These are phyloP conservation scores for Capronia epimyces DNA, from an alignment of 2,329 filamentous ascomycete species.

Conservation along the genomic window DNA sequence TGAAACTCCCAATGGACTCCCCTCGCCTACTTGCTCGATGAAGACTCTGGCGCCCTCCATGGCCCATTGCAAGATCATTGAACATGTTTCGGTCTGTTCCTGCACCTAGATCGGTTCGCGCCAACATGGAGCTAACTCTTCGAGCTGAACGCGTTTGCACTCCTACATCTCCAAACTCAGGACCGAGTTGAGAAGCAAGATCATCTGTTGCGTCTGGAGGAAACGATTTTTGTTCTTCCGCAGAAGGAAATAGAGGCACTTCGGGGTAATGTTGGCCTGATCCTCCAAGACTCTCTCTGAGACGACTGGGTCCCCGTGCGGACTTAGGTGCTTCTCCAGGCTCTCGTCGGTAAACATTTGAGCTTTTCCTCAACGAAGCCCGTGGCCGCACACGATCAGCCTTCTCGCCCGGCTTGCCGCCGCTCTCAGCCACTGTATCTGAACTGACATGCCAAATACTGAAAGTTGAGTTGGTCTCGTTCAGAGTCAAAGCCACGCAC, in stretches of 20 bases:
- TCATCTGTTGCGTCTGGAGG: conserved; percentile 52
- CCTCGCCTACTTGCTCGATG: conserved; percentile 54
- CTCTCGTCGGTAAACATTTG: conserved; percentile 52
- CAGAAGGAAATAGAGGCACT: conserved; percentile 21
- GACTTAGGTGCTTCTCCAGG: conserved; percentile 74
- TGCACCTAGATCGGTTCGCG: conserved; percentile 77
- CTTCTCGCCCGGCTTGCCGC: conserved; percentile 45
- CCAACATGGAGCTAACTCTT: conserved; percentile 84
- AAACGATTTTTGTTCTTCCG: conserved; percentile 50
- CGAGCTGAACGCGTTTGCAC: conserved; percentile 59
- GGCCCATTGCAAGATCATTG: conserved; percentile 59
- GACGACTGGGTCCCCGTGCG: conserved; percentile 53
- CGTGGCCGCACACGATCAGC: conserved; percentile 22
- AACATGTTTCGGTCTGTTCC: conserved; percentile 79
- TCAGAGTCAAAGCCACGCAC: conserved; percentile 24
- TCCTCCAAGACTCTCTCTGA: conserved; percentile 71
- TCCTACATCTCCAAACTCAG: conserved; percentile 55
- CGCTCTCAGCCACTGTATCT: conserved; percentile 36
- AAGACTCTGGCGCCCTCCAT: conserved; percentile 41
- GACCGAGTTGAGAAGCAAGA: conserved; percentile 65
- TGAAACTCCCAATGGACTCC: conserved; percentile 68
- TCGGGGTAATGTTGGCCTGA: conserved; percentile 35
- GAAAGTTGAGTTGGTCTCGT: conserved; percentile 22
- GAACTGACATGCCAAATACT: conserved; percentile 32
- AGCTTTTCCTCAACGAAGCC: conserved; percentile 53